Conservation (phyloP, 2,329 filamentous ascomycete genomes). For the Phaeosphaeria sp. region DNA sequence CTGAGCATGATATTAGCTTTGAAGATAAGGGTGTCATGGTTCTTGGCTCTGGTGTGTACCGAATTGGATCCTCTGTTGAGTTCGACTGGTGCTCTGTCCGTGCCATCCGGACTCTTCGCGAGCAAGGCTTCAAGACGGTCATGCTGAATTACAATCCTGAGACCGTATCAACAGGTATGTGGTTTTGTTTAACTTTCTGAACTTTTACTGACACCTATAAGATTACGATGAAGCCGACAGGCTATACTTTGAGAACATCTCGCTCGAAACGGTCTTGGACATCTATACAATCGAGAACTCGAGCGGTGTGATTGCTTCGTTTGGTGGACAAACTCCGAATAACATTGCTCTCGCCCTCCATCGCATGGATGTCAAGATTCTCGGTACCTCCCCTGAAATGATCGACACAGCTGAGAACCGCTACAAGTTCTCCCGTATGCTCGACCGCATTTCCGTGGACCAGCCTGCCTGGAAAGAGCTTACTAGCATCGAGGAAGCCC, state of each 20-base stretch:
- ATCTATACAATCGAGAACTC: conserved; percentile 89
- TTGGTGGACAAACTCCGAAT: conserved; percentile 97
- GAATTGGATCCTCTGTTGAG: conserved; percentile 96
- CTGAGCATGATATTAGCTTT: conserved; percentile 82
- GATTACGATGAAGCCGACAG: conserved; percentile 92
- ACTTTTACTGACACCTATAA: neutral
- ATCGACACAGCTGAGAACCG: conserved; percentile 97
- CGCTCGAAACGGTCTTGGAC: conserved; percentile 67
- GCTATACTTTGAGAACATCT: conserved; percentile 94
- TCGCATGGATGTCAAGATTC: conserved; percentile 86
- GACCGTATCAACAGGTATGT: conserved; percentile 68
- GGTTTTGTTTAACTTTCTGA: neutral
- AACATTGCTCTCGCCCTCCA: conserved; percentile 93
- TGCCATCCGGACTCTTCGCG: conserved; percentile 86
- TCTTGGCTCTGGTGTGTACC: conserved; percentile 91
- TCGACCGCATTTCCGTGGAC: conserved; percentile 92
- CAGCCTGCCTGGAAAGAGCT: conserved; percentile 98
- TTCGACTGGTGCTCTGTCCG: conserved; percentile 99
- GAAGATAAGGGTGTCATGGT: conserved; percentile 95
- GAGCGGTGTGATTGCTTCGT: conserved; percentile 86
- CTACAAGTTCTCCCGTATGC: conserved; percentile 98
- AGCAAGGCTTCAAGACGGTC: conserved; percentile 87
- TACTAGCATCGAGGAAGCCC: conserved; percentile 91
- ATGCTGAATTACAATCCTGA: conserved; percentile 97
- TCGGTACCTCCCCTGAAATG: conserved; percentile 98